A percentile compares a stretch with the other conserved stretches of the same genome.
Evolutionary conservation across 495 filamentous ascomycete genomes (phyloP).

Genomic region (Penicillium fimorum): DNA sequence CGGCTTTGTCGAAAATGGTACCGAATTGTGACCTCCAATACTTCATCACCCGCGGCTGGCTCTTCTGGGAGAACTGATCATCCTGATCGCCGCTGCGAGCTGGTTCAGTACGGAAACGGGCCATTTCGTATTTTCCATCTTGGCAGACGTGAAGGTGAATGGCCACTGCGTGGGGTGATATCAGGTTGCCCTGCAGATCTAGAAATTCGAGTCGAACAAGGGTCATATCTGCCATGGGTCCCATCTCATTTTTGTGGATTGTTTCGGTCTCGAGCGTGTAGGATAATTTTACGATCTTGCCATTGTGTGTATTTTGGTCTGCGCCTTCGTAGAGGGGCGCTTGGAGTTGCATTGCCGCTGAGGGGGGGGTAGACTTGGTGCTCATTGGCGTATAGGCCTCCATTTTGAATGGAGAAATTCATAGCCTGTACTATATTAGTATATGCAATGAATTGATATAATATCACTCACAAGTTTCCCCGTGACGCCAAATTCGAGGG

Average conservation of each 20-base stretch:
- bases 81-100: constrained; percentile 4
- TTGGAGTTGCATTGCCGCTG: constrained; percentile 33
- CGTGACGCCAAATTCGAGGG: constrained; percentile 12
- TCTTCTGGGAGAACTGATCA: constrained; percentile 7
- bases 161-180: constrained; percentile 20
- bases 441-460: background rate
- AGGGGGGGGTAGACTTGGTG: constrained; percentile 43
- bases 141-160: constrained; percentile 21
- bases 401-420: constrained; percentile 39
- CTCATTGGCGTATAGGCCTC: constrained; percentile 43
- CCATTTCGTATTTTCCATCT: constrained; percentile 23
- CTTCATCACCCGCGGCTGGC: constrained; percentile 23
- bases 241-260: constrained; percentile 21
- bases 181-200: constrained; percentile 22
- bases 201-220: constrained; percentile 29
- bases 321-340: constrained; percentile 24
- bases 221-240: constrained; percentile 21
- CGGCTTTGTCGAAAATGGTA: constrained; percentile 12
- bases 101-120: constrained; percentile 24
- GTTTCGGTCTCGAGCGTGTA: constrained; percentile 32
- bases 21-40: constrained; percentile 28
- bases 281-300: constrained; percentile 21
- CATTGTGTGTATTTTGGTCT: background rate
- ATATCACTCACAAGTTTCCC: constrained; percentile 28
- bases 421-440: constrained; percentile 31